Evolutionary conservation across 192 early-diverging fungal species (phyloP).

Genomic region (Spinellus fusiger): DNA sequence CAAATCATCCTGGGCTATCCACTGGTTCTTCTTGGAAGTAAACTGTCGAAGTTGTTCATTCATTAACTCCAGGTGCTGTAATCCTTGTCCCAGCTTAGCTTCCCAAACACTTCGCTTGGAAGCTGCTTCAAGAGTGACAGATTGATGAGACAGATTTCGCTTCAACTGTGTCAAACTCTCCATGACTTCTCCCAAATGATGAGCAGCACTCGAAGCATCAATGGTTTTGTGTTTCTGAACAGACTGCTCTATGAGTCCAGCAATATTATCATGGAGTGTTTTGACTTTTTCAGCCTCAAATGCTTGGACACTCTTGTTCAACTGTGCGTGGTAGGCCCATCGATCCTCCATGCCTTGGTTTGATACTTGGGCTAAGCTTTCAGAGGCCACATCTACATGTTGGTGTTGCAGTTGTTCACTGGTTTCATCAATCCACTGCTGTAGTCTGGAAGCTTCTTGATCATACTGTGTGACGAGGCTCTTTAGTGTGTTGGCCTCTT

Average conservation of each 20-base stretch:
- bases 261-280: slow-evolving; percentile 16
- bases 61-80: slow-evolving; percentile 7
- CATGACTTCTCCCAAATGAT: slow-evolving; percentile 13
- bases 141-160: slow-evolving; percentile 10
- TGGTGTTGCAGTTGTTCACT: slow-evolving; percentile 2
- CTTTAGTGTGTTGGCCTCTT: slow-evolving; percentile 3
- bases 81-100: slow-evolving; percentile 1
- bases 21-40: slow-evolving; percentile 14
- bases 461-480: slow-evolving; percentile 5
- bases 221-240: slow-evolving; percentile 9
- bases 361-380: neutral
- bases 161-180: slow-evolving; percentile 8
- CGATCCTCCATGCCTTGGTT: neutral
- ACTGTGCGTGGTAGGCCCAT: neutral
- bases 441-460: slow-evolving; percentile 7
- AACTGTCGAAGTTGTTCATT: slow-evolving; percentile 21
- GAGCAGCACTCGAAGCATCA: slow-evolving; percentile 8
- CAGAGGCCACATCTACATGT: slow-evolving; percentile 21
- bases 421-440: slow-evolving; percentile 20
- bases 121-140: slow-evolving; percentile 12
- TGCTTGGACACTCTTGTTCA: slow-evolving; percentile 5
- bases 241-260: slow-evolving; percentile 5
- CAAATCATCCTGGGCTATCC: slow-evolving; percentile 8
- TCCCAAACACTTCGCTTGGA: slow-evolving; percentile 9
- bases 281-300: slow-evolving; percentile 19